Base-by-base conservation (phyloP, 2,329 filamentous ascomycete genomes). In the Aspergillus caelatus region DNA sequence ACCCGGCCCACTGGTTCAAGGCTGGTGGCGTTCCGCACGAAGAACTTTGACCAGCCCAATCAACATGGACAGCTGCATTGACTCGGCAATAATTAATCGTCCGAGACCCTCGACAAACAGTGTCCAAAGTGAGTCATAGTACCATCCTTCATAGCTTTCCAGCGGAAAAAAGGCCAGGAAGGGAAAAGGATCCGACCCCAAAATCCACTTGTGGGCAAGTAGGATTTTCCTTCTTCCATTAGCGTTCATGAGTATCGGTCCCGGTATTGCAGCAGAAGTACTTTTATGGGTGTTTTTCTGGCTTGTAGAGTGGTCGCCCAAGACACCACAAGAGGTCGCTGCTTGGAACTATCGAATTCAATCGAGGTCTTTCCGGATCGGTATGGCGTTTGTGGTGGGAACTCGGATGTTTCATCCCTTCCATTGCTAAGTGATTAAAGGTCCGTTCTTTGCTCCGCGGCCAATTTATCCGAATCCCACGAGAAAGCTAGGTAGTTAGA, bases 401-500 rank as follows among this genome's bases (percentile, higher is more conserved):
- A 59, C 26, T 53, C n/a, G 30, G 23, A 16, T 53, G 26, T 57
- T 41, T 46, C 60, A 62, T 53, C 60, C 60, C 60, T 54, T 62
- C 54, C 60, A 53, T 53, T 57, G 39, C 60, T 21, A 30, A 57
- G 30, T 46, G 26, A 58, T 30, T 32, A 9, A 36, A 54, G 21
- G 14, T 28, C 46, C 26, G 7, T 30, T n/a, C n/a, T 21, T 36
- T 36, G 9, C 30, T 16, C 30, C 14, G 12, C 32, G 6, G 19
- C 32, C 52, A 54, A 36, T 54, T 54, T 36, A 21, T 34, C 52
- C 30, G n/a, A 54, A 21, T 54, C 30, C 30, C 52, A 54, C n/a
- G 52, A 36, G n/a, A 54, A 21, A 53, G 19, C 3, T 19, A 16
- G 14, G 50, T 6, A 21, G 28, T 52, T 2, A 32, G n/a, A 52